Base-by-base conservation (phyloP, 805 yeast species). In the Ogataea neopini region DNA sequence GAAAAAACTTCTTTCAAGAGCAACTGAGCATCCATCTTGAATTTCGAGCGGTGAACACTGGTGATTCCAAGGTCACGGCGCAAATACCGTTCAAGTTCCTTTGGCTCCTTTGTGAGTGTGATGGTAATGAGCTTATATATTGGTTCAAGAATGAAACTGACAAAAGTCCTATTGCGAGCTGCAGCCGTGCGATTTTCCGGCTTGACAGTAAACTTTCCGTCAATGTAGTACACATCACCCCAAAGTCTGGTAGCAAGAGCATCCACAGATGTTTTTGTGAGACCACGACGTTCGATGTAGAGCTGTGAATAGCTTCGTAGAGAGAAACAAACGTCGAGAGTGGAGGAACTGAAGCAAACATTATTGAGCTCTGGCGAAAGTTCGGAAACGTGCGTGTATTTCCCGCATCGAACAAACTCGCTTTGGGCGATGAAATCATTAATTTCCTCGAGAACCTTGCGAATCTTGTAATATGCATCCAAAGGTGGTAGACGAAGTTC, bases 401-500 rank as follows among this genome's bases (percentile, higher is more conserved):
- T 60, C 1, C 57, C 44, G 1, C 56, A 36, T 2, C 59, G 53
- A 13, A 39, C 54, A 3, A 29, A 33, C 14, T 51, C 56, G 18
- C 67, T 65, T 2, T 68, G 64, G 7, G 59, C 52, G 4, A 88
- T 71, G 48, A 66, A 76, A 0, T 66, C 62, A 61, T 90, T 89
- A n/a, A 90, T 69, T 32, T 81, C 81, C 40, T 82, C 85, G 15
- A 91, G 69, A 1, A 75, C 67, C 51, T 76, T 72, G 46, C 79
- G 69, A 23, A 94, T 54, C 60, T 94, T 91, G 58, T 77, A 73
- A 60, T 81, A 88, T 0, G 90, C 78, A 53, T 88, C 96, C 2
- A 67, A 55, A 2, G 89, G 88, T 0, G 96, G 87, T 3, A 92
- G 69, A 52, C 80, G 76, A 35, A 91, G 68, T 54, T 94, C 99